A percentile compares a stretch with the other conserved stretches of the same genome.
phyloP scores from a whole-genome alignment of 1,284 basidiomycete species.

The Ganoderma multipileum region DNA sequence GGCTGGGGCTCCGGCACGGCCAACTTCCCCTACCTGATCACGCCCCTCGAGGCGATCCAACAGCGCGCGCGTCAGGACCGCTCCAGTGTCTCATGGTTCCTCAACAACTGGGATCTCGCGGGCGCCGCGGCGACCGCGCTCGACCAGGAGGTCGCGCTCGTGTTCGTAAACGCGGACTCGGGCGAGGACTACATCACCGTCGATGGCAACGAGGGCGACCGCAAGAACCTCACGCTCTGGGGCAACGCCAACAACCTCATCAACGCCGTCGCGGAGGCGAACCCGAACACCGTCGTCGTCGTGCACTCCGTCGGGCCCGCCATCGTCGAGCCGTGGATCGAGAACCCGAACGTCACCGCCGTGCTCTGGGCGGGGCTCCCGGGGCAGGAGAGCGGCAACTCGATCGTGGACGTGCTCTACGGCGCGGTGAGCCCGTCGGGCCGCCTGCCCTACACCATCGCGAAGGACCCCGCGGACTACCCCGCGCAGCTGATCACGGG shows the following conservation, averaged over 20 bases:
- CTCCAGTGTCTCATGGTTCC: conserved; percentile 55
- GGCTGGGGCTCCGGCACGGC: conserved; percentile 72
- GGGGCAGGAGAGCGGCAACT: conserved; percentile 82
- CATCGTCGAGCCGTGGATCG: conserved; percentile 80
- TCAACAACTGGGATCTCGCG: conserved; percentile 70
- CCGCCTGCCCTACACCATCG: conserved; percentile 84
- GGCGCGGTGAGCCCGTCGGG: conserved; percentile 79
- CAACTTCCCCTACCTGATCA: conserved; percentile 67
- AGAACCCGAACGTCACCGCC: conserved; percentile 79
- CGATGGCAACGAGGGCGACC: conserved; percentile 56
- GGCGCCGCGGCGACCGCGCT: conserved; percentile 58
- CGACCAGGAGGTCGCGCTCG: conserved; percentile 68
- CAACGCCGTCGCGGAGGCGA: conserved; percentile 40
- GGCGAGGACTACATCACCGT: conserved; percentile 48
- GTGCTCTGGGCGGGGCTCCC: conserved; percentile 72
- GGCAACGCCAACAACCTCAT: conserved; percentile 7
- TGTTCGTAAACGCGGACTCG: conserved; percentile 78
- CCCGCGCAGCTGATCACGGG: conserved; percentile 60
- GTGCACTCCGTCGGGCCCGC: conserved; percentile 81
- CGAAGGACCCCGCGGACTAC: conserved; percentile 73
- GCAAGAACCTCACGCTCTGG: conserved; percentile 77
- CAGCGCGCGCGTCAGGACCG: conserved; percentile 62
- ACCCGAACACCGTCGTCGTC: conserved; percentile 81
- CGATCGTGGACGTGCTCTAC: conserved; percentile 77
- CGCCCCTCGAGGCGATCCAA: conserved; percentile 78